phyloP scores from a whole-genome alignment of 331 rosid species.

The Malus hybrid region DNA sequence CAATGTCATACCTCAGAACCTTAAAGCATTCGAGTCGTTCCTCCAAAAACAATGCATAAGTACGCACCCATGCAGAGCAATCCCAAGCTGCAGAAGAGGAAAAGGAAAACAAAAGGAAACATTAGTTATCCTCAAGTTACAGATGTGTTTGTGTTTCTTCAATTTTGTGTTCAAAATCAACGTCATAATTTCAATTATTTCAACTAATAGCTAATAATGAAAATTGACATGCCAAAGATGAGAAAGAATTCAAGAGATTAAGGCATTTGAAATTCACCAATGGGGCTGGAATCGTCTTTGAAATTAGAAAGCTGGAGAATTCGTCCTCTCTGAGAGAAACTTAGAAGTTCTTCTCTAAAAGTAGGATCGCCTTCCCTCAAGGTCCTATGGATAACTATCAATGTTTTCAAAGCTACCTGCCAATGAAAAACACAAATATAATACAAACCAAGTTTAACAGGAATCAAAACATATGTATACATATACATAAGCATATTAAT shows the following conservation, averaged over 20 bases:
- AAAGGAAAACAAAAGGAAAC: slow-evolving; percentile 1
- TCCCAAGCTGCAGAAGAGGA: slow-evolving; percentile 76
- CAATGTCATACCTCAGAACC: slow-evolving; percentile 87
- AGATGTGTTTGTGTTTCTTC: background rate
- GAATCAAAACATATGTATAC: background rate
- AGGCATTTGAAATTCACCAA: slow-evolving; percentile 38
- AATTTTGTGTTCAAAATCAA: background rate
- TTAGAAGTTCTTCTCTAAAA: slow-evolving; percentile 75
- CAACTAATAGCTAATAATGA: background rate
- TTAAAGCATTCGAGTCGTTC: slow-evolving; percentile 96
- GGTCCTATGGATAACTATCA: slow-evolving; percentile 85
- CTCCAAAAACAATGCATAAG: slow-evolving; percentile 96
- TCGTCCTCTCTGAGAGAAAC: slow-evolving; percentile 52
- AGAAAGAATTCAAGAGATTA: background rate
- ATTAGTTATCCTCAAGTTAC: background rate
- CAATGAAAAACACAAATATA: slow-evolving; percentile 11
- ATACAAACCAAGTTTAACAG: background rate
- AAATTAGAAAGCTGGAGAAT: slow-evolving; percentile 82
- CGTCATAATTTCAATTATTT: background rate
- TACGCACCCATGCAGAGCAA: slow-evolving; percentile 99
- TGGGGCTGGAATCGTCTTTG: slow-evolving; percentile 85
- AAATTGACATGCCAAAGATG: background rate
- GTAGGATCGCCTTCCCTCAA: slow-evolving; percentile 95
- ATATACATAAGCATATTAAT: background rate
- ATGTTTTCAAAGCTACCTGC: slow-evolving; percentile 87